Evolutionary conservation across 1,139 yeast species (phyloP), one percentile per base, ranked within the genome.

Genomic region (Suhomyces atakaporum): DNA sequence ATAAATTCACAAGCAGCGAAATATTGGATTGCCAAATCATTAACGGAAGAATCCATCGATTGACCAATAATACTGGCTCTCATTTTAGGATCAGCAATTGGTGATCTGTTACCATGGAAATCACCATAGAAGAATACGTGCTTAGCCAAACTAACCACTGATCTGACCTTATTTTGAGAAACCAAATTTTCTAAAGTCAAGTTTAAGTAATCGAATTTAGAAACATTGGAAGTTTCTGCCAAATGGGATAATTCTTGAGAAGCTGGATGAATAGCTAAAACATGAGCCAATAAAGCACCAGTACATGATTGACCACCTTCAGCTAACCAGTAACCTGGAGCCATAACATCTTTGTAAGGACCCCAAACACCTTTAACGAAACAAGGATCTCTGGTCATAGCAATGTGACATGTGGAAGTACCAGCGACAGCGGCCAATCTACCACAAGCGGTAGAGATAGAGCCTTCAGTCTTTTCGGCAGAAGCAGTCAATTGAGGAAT

Each of bases 351-450:
- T 53, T 89, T 77, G 64, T 92, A 92, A 3, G 98, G 98, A 14
- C 98, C 98, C 98, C 98, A 92, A 22, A 92, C 97, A 40, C 98
- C 98, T 33, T 88, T 80, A 10, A 92, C 97, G 59, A 92, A 90
- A 33, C 88, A 79, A 0, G 96, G 86, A 21, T 86, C 84, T 45
- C 79, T 75, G 23, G 96, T 84, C 76, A 90, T 75, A 42, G 89
- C 90, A 51, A 92, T 79, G 61, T 92, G 98, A 60, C 98, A 92
- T 2, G 98, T 92, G 1, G 97, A 89, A 5, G 98, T 92, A 43
- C 98, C 98, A 0, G 98, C 98, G 18, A 92, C 97, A 1, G 97
- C 96, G 11, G 98, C 97, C 50, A 92, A 70, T 52, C 97, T 77
- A 44, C 95, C 95, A 49, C 84, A 75, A 7, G 92, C 79, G 30